Evolutionary conservation across 2,329 filamentous ascomycete genomes (phyloP).

Genomic region (Pseudopyricularia javanii): DNA sequence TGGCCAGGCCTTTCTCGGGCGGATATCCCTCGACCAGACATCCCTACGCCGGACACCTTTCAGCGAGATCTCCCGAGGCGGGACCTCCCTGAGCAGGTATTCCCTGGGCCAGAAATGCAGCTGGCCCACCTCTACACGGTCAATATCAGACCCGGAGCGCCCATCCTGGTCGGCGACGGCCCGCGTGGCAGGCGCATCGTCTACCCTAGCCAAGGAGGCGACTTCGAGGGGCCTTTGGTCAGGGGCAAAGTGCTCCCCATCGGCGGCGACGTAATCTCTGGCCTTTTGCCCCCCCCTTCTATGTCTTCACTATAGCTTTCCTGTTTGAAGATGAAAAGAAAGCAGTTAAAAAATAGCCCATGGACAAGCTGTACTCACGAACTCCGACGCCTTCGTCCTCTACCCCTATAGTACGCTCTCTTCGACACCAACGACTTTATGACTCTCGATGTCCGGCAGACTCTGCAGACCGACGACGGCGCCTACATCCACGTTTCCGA

Average conservation of each 20-base stretch:
- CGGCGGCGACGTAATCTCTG: background rate
- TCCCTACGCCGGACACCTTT: too few relatives aligned
- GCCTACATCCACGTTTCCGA: background rate
- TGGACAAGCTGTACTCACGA: too few relatives aligned
- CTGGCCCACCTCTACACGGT: constrained; percentile 1
- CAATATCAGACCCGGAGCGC: background rate
- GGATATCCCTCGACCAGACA: too few relatives aligned
- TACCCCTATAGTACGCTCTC: background rate
- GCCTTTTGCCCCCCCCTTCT: background rate
- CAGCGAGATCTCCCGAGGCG: too few relatives aligned
- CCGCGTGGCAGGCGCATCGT: background rate
- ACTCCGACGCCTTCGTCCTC: too few relatives aligned
- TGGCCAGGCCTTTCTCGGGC: too few relatives aligned
- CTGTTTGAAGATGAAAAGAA: too few relatives aligned
- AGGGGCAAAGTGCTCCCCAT: background rate
- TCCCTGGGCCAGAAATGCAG: background rate
- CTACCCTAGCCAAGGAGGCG: background rate
- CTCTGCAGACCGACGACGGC: constrained; percentile 2
- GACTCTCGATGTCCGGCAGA: constrained; percentile 1
- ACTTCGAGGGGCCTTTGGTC: background rate
- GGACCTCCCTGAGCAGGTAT: background rate
- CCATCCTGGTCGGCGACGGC: background rate
- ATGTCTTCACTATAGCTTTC: too few relatives aligned
- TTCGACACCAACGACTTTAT: background rate
- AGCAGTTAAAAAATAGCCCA: too few relatives aligned